Evolutionary conservation across 352 stramenopile genomes (phyloP).

Genomic region (Stramenopiles sp.): DNA sequence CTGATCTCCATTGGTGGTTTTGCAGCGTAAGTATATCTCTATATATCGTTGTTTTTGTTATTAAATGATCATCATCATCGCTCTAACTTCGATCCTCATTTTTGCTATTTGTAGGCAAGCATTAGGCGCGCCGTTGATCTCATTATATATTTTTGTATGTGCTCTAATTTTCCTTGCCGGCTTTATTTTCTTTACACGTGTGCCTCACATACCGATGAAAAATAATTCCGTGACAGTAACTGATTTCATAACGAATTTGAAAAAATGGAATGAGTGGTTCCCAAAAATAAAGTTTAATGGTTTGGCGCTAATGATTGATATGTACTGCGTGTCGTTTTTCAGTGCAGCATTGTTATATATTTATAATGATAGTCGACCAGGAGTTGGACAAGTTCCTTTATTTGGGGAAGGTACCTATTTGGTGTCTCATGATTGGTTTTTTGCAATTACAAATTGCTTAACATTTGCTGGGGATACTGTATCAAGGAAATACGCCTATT

Average conservation of each 20-base stretch:
- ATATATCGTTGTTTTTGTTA: no score
- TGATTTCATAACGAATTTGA: background rate
- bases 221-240: background rate
- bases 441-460: background rate
- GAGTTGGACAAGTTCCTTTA: background rate
- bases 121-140: background rate
- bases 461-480: background rate
- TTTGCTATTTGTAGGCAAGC: no score
- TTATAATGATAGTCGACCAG: background rate
- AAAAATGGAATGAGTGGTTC: background rate
- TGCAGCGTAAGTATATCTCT: no score
- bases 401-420: background rate
- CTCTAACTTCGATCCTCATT: no score
- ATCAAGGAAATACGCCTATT: background rate
- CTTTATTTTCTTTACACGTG: background rate
- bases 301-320: background rate
- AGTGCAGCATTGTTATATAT: background rate
- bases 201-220: background rate
- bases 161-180: background rate
- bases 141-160: background rate
- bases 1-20: background rate
- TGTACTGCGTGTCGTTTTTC: background rate
- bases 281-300: background rate
- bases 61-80: no score
- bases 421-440: background rate